Evolutionary conservation across 768 basidiomycete genomes (phyloP), one percentile per base, ranked within the genome.

Genomic region (Tulasnella calospora): DNA sequence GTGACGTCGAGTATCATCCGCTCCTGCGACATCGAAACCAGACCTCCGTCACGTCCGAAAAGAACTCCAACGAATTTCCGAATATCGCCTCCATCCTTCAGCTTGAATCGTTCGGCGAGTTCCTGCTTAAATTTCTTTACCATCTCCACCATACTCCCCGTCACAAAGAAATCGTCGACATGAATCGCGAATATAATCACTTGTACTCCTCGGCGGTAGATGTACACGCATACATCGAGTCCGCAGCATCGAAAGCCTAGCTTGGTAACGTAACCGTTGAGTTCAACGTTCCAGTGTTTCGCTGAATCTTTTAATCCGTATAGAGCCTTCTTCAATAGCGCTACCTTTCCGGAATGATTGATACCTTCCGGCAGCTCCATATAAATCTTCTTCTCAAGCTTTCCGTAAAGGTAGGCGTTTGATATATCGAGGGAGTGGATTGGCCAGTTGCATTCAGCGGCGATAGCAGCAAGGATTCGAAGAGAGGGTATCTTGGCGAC

Each of bases 281-380:
- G 35, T 27, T 75, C 74, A 40, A 78, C 75, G 79, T 80, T 73
- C 74, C 79, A 80, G 3, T 33, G 35, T 27, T 69, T 74, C 61
- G 67, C 71, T 2, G 74, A 55, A 61, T 80, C 79, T 38, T 80
- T 79, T 1, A 80, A 30, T 4, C 80, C 79, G 47, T 80, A 80
- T 12, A 80, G 70, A 13, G 57, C 44, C 36, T 76, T 75, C 46
- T 44, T 73, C 8, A 80, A 79, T 1, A 33, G 57, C 27, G 46
- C 67, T 7, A 77, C 75, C 36, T 71, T 44, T 38, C 71, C 71
- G 41, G 71, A 27, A 9, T 36, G 35, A 6, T 71, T 33, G 71
- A 74, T 15, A 46, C 79, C 79, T 27, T 13, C 7, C 5, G 79
- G 79, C 38, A 67, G 71, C 40, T 71, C 55, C 79, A 80, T 79